Evolutionary conservation across 2,329 filamentous ascomycete species (phyloP), one percentile per base, ranked within the genome.

Genomic region (Rachicladosporium sp.): DNA sequence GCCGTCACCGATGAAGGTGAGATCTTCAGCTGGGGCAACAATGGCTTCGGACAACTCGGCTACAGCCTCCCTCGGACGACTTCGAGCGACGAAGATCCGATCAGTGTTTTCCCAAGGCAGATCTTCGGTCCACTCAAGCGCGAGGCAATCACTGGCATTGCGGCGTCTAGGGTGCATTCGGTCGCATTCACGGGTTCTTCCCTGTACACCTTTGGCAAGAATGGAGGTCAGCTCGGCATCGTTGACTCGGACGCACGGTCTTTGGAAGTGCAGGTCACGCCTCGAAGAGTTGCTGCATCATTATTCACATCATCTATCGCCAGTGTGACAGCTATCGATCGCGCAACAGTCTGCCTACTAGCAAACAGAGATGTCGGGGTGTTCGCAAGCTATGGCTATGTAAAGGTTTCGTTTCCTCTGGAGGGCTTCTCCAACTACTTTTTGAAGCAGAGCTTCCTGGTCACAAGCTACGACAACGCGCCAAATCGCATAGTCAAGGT

Each of bases 191-290:
- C 86, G 1, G 71, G 74, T 1, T 76, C 77, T 1, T 84, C 85
- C 1, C 65, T 98, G 1, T 98, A 84, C 56, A 93, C 86, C 2
- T 98, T 93, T 71, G 91, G 91, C 13, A 93, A 91, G 53, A 98
- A 96, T 51, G 78, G 87, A 50, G 91, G 91, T 2, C 91, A 98
- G 58, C 73, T 98, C 34, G 91, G 87, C 4, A 71, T 98, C 38
- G 87, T 95, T 65, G 91, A 95, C 58, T 89, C 91, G 0, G 89
- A 96, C 61, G 93, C 91, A 19, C 78, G 88, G 34, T 95, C 87
- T 1, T 71, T 96, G 4, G 84, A 91, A 50, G 66, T 81, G n/a
- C 91, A 96, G 55, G 65, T 73, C 12, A 78, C 76, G 1, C 91
- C 91, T 19, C 76, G 91, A 35, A 89, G 82, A 55, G 88, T 98